phyloP scores from a whole-genome alignment of 305 asterid species.

The Solanum aculeatissimum region DNA sequence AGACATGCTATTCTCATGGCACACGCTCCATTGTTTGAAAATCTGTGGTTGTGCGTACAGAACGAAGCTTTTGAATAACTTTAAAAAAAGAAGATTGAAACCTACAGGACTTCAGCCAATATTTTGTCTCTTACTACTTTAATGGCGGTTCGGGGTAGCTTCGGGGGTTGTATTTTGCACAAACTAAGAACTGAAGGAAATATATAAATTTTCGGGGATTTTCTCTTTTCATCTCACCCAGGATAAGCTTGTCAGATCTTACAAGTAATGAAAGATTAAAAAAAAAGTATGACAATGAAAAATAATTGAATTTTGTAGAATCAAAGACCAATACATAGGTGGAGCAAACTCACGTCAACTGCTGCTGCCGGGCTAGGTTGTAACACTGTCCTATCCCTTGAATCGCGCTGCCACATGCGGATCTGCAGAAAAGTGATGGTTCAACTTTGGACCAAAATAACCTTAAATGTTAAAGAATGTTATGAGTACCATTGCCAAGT shows the following conservation, averaged over 20 bases:
- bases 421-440: constrained; percentile 29
- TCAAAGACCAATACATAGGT: background rate
- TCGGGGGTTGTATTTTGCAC: background rate
- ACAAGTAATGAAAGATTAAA: background rate
- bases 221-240: background rate
- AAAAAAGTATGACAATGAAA: background rate
- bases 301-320: background rate
- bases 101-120: background rate
- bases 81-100: background rate
- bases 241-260: background rate
- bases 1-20: background rate
- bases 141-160: background rate
- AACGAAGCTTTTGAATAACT: background rate
- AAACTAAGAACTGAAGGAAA: background rate
- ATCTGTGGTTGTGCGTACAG: background rate
- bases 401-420: constrained; percentile 93
- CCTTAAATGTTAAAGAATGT: background rate
- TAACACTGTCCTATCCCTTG: constrained; percentile 84
- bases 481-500: background rate
- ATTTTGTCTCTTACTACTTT: background rate
- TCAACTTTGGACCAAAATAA: background rate
- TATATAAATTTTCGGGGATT: background rate
- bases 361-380: constrained; percentile 97
- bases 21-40: background rate
- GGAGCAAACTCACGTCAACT: constrained; percentile 60